Evolutionary conservation across 768 basidiomycete species (phyloP).

Genomic region (Termitomyces sp.): DNA sequence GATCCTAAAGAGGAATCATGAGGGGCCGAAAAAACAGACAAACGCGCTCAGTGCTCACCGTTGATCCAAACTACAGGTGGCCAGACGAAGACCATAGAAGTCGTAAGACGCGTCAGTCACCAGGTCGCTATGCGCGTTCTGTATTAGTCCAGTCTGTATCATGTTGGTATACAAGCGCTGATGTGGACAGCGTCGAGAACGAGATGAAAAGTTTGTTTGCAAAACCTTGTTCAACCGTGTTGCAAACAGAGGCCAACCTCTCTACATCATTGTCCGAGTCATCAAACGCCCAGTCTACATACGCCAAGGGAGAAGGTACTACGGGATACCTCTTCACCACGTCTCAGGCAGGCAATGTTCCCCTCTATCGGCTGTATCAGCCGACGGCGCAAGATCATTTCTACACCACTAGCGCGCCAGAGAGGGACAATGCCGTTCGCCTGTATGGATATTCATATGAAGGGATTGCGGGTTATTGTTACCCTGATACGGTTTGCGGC

Average conservation of each 20-base stretch:
- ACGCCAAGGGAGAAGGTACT: conserved; percentile 12
- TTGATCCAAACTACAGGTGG: conserved; percentile 82
- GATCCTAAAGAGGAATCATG: conserved; percentile 46
- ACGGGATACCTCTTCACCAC: conserved; percentile 14
- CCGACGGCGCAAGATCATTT: conserved; percentile 14
- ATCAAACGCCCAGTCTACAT: neutral
- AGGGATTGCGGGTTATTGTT: conserved; percentile 17
- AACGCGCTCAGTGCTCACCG: conserved; percentile 45
- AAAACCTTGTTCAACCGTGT: neutral
- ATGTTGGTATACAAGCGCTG: conserved; percentile 27
- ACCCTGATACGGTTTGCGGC: conserved; percentile 5
- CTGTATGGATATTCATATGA: conserved; percentile 10
- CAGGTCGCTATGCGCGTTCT: conserved; percentile 74
- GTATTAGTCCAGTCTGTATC: conserved; percentile 80
- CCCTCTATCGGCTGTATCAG: conserved; percentile 19
- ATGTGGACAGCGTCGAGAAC: neutral
- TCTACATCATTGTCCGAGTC: too few species aligned
- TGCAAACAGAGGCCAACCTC: neutral
- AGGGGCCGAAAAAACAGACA: neutral
- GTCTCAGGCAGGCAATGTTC: conserved; percentile 7
- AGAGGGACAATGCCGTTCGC: conserved; percentile 11
- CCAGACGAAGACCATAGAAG: conserved; percentile 81
- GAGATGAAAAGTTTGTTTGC: neutral
- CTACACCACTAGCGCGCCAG: conserved; percentile 16
- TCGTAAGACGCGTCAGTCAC: conserved; percentile 88